A percentile compares a stretch with the other conserved stretches of the same genome.
phyloP scores from a whole-genome alignment of 2,329 filamentous ascomycete species.

The Monosporascus sp. region DNA sequence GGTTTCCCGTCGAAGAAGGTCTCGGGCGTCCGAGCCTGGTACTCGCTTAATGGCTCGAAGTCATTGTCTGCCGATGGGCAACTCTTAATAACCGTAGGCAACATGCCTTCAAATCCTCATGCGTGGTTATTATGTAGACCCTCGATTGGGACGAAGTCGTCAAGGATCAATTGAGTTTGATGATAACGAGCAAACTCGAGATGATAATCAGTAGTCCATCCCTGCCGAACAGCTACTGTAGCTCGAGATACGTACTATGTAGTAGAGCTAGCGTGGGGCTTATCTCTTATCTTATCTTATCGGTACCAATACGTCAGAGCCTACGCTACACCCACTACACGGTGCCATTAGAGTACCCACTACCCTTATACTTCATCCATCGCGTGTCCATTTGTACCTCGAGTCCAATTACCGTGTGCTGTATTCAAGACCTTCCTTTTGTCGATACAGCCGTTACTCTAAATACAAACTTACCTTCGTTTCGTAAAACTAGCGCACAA shows the following conservation, averaged over 20 bases:
- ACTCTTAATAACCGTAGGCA: slow-evolving; percentile 50
- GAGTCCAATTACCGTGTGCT: not conserved
- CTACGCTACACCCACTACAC: no score
- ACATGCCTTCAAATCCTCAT: slow-evolving; percentile 22
- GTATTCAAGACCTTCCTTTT: not conserved
- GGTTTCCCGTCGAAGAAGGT: slow-evolving; percentile 69
- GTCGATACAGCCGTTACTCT: not conserved
- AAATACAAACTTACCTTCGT: not conserved
- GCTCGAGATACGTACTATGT: not conserved
- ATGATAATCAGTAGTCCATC: not conserved
- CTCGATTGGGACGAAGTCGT: no score
- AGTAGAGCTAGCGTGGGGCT: slow-evolving; percentile 3
- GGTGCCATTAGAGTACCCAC: no score
- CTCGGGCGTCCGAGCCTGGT: slow-evolving; percentile 66
- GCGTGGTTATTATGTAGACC: no score
- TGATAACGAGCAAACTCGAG: not conserved
- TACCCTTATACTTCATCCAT: not conserved
- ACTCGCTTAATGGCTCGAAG: slow-evolving; percentile 62
- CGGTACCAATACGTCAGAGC: not conserved
- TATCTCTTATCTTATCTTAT: slow-evolving; percentile 7
- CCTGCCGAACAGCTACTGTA: not conserved
- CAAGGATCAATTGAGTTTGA: not conserved
- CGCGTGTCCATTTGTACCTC: not conserved
- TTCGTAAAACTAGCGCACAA: slow-evolving; percentile 9
- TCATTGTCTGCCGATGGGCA: slow-evolving; percentile 49